These are phyloP conservation scores for Alternaria burnsii DNA, from an alignment of 2,329 filamentous ascomycete species.

Conservation along the genomic window DNA sequence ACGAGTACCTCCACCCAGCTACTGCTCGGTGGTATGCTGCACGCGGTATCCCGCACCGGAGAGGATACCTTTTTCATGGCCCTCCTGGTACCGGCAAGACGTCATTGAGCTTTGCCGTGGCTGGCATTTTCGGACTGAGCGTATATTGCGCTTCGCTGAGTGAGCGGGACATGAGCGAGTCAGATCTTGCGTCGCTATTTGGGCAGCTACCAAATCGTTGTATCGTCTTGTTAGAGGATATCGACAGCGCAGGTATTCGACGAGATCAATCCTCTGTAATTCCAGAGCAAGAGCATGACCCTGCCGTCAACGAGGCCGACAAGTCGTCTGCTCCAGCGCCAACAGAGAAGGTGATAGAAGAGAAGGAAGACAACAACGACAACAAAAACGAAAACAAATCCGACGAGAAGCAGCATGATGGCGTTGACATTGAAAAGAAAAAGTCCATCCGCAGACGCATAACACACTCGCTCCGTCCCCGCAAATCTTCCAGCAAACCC, in stretches of 20 bases:
- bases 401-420: neutral
- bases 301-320: neutral
- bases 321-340: neutral
- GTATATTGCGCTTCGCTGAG: slow-evolving; percentile 58
- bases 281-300: neutral
- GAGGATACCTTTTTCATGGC: slow-evolving; percentile 83
- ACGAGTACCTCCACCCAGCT: slow-evolving; percentile 77
- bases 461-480: neutral
- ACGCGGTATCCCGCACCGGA: slow-evolving; percentile 83
- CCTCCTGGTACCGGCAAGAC: slow-evolving; percentile 84
- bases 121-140: slow-evolving; percentile 58
- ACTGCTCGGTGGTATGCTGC: slow-evolving; percentile 84
- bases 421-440: neutral
- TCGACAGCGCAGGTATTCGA: slow-evolving; percentile 58
- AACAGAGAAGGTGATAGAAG: neutral
- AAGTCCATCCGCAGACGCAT: slow-evolving; percentile 8
- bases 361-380: neutral
- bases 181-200: slow-evolving; percentile 62
- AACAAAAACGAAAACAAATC: neutral
- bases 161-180: slow-evolving; percentile 78
- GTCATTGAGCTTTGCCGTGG: slow-evolving; percentile 51
- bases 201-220: slow-evolving; percentile 55
- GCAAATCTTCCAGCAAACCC: neutral
- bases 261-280: slow-evolving; percentile 34
- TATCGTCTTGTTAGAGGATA: slow-evolving; percentile 58